Conservation (phyloP, 805 yeast genomes). For the Schizosaccharomyces japonicus region DNA sequence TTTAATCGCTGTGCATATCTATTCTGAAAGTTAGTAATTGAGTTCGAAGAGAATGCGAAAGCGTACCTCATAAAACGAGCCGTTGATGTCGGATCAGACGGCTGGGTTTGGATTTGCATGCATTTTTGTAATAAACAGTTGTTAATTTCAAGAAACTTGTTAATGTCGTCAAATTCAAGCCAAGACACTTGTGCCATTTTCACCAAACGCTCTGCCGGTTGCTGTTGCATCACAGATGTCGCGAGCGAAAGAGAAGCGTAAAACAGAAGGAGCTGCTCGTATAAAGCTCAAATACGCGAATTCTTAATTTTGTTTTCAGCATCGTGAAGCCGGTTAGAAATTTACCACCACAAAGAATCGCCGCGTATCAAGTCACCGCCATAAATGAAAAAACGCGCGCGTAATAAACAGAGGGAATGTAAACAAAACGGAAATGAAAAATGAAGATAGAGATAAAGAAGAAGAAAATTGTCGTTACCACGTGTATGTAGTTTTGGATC, state of each 20-base stretch:
- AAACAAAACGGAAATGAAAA: too few species aligned
- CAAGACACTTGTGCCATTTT: background rate
- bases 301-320: background rate
- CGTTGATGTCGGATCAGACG: background rate
- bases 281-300: background rate
- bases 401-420: background rate
- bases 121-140: background rate
- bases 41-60: background rate
- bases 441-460: background rate
- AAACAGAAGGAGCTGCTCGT: background rate
- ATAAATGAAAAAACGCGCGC: background rate
- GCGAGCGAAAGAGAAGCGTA: background rate
- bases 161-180: background rate
- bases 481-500: background rate
- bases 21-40: background rate
- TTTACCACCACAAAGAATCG: background rate
- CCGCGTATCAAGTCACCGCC: background rate
- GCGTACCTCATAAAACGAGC: background rate
- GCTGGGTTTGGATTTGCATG: background rate
- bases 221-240: background rate
- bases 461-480: background rate
- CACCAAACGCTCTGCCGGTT: background rate
- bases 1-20: background rate
- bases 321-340: background rate
- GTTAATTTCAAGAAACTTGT: background rate